Percentiles rank a stretch among this genome's conserved stretches.
phyloP scores from a whole-genome alignment of 2,329 filamentous ascomycete genomes.

The Massarina eburnea region DNA sequence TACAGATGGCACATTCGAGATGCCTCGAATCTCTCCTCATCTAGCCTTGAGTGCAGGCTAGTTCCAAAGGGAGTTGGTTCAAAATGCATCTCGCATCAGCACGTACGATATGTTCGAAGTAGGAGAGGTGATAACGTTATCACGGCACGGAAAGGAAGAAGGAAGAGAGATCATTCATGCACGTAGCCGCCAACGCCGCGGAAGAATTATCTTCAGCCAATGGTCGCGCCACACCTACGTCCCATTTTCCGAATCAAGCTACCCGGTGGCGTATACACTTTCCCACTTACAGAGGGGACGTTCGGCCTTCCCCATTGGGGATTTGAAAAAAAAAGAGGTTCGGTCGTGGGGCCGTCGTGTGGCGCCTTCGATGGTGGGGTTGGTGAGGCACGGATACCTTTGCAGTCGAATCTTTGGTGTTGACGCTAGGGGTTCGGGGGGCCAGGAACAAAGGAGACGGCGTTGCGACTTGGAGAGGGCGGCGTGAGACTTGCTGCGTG shows the following conservation, averaged over 20 bases:
- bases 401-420: not conserved
- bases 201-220: conserved; percentile 1
- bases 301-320: not conserved
- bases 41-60: not conserved
- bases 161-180: not conserved
- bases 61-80: not conserved
- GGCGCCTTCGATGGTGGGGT: not conserved
- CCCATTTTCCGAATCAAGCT: not conserved
- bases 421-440: not conserved
- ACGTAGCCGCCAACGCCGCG: not conserved
- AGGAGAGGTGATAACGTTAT: no score
- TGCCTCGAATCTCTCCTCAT: not conserved
- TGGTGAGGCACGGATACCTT: not conserved
- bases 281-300: no score
- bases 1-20: not conserved
- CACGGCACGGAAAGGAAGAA: not conserved
- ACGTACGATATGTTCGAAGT: no score
- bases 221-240: not conserved
- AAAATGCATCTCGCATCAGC: no score
- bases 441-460: no score
- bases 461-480: no score
- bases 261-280: not conserved
- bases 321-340: not conserved
- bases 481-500: no score
- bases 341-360: not conserved